Conservation (phyloP, 352 stramenopile species). For the Phytophthora pisi region DNA sequence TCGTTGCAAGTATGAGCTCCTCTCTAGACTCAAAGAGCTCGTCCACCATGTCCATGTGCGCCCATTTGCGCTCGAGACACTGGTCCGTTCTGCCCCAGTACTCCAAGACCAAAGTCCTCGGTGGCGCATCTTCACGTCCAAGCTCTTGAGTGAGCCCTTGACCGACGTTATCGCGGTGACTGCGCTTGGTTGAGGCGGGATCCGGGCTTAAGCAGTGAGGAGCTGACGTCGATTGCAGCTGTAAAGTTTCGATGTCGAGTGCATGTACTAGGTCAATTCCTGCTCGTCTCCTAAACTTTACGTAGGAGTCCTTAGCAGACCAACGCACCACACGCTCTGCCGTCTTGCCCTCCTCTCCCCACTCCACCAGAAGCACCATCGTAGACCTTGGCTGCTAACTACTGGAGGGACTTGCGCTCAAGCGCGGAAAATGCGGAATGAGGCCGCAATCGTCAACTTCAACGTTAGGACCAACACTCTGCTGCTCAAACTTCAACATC, state of each 20-base stretch:
- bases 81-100: slow-evolving; percentile 85
- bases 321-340: neutral
- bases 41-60: slow-evolving; percentile 76
- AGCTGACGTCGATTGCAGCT: neutral
- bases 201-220: neutral
- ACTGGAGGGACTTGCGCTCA: neutral
- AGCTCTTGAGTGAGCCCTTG: neutral
- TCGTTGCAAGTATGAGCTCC: slow-evolving; percentile 77
- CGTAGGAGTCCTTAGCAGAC: neutral
- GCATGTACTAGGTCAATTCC: neutral
- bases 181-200: neutral
- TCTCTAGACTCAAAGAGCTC: slow-evolving; percentile 62
- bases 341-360: neutral
- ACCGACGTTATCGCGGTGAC: too few relatives aligned
- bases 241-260: neutral
- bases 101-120: slow-evolving; percentile 65
- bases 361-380: neutral
- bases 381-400: neutral
- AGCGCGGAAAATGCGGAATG: neutral
- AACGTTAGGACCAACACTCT: slow-evolving; percentile 30
- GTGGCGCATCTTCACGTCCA: neutral
- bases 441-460: slow-evolving; percentile 6
- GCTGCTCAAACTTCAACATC: slow-evolving; percentile 12
- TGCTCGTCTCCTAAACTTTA: neutral
- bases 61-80: slow-evolving; percentile 84